These are phyloP conservation scores for Melocanna baccifera DNA, from an alignment of 176 grass and related monocot species.

Conservation along the genomic window DNA sequence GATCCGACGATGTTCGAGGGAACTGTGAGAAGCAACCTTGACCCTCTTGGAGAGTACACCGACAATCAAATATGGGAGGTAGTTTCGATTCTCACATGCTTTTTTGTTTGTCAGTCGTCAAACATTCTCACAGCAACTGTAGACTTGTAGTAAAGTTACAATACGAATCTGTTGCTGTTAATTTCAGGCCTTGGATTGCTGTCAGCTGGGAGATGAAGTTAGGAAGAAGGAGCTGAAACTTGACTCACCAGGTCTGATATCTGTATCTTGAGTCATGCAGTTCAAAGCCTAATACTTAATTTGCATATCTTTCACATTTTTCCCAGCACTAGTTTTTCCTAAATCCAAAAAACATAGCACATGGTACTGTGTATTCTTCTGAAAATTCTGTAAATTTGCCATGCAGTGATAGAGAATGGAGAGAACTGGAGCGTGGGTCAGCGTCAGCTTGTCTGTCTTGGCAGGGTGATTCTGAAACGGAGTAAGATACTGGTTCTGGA, in stretches of 20 bases:
- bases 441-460: conserved; percentile 78
- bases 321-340: background rate
- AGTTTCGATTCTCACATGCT: background rate
- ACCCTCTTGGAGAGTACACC: conserved; percentile 74
- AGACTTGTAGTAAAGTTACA: background rate
- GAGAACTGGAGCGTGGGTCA: conserved; percentile 75
- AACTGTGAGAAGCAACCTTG: conserved; percentile 84
- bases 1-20: conserved; percentile 92
- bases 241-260: conserved; percentile 55
- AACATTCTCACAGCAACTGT: background rate
- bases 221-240: conserved; percentile 75
- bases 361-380: background rate
- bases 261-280: background rate
- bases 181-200: conserved; percentile 68
- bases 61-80: conserved; percentile 92
- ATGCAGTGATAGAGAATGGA: conserved; percentile 86
- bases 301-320: background rate
- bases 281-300: background rate
- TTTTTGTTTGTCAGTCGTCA: background rate
- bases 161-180: background rate
- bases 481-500: conserved; percentile 60
- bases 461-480: conserved; percentile 73
- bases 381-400: background rate
- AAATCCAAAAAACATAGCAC: background rate
- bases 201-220: conserved; percentile 71